phyloP scores from a whole-genome alignment of 73 alveolate genomes.

The Stentor coeruleus region DNA sequence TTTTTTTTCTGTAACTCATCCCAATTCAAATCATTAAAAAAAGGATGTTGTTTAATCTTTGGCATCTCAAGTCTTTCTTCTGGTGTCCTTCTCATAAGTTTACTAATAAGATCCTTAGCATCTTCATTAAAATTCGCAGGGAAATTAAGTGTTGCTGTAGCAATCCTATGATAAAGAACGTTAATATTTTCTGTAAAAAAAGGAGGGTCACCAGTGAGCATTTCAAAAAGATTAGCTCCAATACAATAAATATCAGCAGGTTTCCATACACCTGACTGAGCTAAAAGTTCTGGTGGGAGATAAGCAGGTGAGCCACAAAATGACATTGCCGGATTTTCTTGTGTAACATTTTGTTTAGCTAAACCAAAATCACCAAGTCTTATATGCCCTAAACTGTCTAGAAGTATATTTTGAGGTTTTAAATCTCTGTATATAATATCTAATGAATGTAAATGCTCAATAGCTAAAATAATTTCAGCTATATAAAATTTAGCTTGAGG shows the following conservation, averaged over 20 bases:
- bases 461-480: slow-evolving; percentile 85
- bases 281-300: slow-evolving; percentile 60
- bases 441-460: slow-evolving; percentile 82
- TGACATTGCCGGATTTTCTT: slow-evolving; percentile 42
- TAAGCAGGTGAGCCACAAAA: slow-evolving; percentile 77
- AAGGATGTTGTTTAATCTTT: not conserved
- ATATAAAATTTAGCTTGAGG: slow-evolving; percentile 77
- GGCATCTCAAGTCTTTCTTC: not conserved
- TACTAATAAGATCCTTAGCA: slow-evolving; percentile 3
- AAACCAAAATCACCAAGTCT: slow-evolving; percentile 93
- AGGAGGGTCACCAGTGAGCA: slow-evolving; percentile 63
- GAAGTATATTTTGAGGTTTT: slow-evolving; percentile 93
- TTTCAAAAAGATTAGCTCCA: slow-evolving; percentile 64
- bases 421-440: slow-evolving; percentile 92
- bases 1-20: not conserved
- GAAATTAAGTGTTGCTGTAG: slow-evolving; percentile 56
- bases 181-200: slow-evolving; percentile 53
- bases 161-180: slow-evolving; percentile 47
- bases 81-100: not conserved
- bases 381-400: slow-evolving; percentile 93
- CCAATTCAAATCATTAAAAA: not conserved
- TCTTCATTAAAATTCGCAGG: slow-evolving; percentile 31
- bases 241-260: slow-evolving; percentile 69
- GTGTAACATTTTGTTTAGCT: slow-evolving; percentile 55
- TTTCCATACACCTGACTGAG: slow-evolving; percentile 53